Evolutionary conservation across 83 land plant genomes (phyloP).

Genomic region (Picea abies): DNA sequence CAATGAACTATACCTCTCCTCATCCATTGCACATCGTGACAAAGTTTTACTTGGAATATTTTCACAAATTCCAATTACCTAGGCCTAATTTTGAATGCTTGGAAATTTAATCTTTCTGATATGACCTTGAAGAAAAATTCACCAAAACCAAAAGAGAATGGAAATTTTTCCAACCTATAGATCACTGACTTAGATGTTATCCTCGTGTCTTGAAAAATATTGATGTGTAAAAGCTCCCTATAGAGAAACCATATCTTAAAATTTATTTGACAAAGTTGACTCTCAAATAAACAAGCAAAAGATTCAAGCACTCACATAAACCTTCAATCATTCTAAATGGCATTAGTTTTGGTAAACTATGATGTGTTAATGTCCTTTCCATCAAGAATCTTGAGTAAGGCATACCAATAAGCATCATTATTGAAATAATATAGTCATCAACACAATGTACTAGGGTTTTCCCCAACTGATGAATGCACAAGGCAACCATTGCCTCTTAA

Average conservation of each 20-base stretch:
- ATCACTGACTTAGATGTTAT: slow-evolving; percentile 78
- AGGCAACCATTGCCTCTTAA: background rate
- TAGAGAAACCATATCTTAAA: background rate
- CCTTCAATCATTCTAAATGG: background rate
- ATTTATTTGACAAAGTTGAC: background rate
- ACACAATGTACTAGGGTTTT: background rate
- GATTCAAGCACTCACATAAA: slow-evolving; percentile 5
- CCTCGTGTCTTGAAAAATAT: slow-evolving; percentile 93
- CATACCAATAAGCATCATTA: background rate
- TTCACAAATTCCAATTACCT: too few species aligned
- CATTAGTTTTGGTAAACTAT: background rate
- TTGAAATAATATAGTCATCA: slow-evolving; percentile 2
- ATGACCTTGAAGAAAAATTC: background rate
- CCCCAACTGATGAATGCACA: background rate
- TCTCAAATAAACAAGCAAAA: background rate
- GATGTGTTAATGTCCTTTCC: background rate
- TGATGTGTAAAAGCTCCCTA: slow-evolving; percentile 89
- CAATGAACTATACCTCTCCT: slow-evolving; percentile 81
- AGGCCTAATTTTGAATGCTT: too few species aligned
- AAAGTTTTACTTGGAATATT: background rate
- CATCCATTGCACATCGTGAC: slow-evolving; percentile 69
- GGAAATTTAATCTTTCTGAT: too few species aligned
- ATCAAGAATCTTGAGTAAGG: background rate
- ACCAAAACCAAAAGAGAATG: background rate
- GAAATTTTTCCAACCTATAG: slow-evolving; percentile 60